These are phyloP conservation scores for Tuber indicum DNA, from an alignment of 495 filamentous ascomycete species.

Conservation along the genomic window DNA sequence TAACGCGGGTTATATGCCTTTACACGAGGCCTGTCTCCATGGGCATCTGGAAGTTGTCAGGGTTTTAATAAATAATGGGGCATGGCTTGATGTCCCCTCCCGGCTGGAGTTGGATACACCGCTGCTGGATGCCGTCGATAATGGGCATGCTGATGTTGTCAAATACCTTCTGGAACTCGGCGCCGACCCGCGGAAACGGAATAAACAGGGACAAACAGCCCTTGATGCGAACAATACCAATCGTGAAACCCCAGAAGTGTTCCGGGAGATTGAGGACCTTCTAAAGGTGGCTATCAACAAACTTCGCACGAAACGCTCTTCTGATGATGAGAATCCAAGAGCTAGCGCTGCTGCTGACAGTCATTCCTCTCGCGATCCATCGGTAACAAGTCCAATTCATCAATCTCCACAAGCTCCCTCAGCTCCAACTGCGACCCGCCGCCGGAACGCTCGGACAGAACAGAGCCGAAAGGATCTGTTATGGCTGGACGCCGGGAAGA, in stretches of 20 bases:
- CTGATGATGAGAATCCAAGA: slow-evolving; percentile 51
- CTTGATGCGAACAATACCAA: slow-evolving; percentile 70
- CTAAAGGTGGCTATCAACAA: slow-evolving; percentile 47
- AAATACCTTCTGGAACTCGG: slow-evolving; percentile 74
- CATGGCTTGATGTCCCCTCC: slow-evolving; percentile 65
- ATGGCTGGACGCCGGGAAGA: slow-evolving; percentile 52
- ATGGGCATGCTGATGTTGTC: slow-evolving; percentile 85
- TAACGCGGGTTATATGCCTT: slow-evolving; percentile 85
- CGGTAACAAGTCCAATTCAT: slow-evolving; percentile 59
- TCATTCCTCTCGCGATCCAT: slow-evolving; percentile 59
- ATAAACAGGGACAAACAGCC: slow-evolving; percentile 79
- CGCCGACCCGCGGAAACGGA: slow-evolving; percentile 80
- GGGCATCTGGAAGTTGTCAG: slow-evolving; percentile 76
- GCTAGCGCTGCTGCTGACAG: slow-evolving; percentile 48
- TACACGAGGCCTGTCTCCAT: slow-evolving; percentile 83
- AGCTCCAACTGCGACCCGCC: slow-evolving; percentile 43
- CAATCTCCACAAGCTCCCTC: slow-evolving; percentile 49
- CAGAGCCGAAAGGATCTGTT: slow-evolving; percentile 56
- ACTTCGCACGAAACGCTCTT: slow-evolving; percentile 36
- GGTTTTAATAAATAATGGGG: slow-evolving; percentile 70
- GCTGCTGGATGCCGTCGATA: slow-evolving; percentile 90
- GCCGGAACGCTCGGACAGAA: slow-evolving; percentile 56
- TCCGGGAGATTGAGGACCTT: slow-evolving; percentile 53
- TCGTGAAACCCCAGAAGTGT: slow-evolving; percentile 32
- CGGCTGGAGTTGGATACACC: slow-evolving; percentile 89